Percentiles rank a stretch among this genome's conserved stretches.
Conservation (phyloP, 2,329 filamentous ascomycete genomes). For the Berkeleyomyces basicola region DNA sequence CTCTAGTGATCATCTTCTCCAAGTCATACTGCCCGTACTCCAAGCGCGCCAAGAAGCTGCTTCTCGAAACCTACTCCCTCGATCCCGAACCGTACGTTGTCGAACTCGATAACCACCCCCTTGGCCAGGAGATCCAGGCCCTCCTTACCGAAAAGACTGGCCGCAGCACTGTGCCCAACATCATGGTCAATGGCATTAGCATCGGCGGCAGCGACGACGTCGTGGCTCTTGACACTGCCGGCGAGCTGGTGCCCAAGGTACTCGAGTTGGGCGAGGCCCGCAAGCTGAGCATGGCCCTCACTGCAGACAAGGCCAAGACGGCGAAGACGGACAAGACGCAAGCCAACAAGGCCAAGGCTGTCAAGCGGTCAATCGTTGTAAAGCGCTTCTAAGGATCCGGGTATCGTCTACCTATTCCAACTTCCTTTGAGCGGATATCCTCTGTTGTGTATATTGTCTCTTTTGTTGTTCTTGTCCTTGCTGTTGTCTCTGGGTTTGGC, state of each 20-base stretch:
- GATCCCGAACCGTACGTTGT: constrained; percentile 71
- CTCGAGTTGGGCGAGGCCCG: constrained; percentile 46
- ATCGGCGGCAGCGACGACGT: constrained; percentile 87
- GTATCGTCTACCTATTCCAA: neutral
- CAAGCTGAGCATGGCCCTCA: constrained; percentile 12
- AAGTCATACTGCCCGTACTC: constrained; percentile 87
- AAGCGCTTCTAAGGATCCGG: neutral
- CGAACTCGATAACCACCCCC: constrained; percentile 68
- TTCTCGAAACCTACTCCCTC: constrained; percentile 74
- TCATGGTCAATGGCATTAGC: constrained; percentile 73
- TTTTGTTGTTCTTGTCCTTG: neutral
- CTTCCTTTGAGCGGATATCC: neutral
- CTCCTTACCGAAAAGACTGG: constrained; percentile 58
- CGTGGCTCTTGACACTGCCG: constrained; percentile 48
- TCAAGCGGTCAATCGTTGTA: neutral
- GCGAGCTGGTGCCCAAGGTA: constrained; percentile 54
- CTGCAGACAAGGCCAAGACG: neutral
- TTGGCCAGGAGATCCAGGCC: constrained; percentile 57
- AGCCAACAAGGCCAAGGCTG: constrained; percentile 2
- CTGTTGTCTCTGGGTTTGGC: neutral
- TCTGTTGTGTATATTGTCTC: constrained; percentile 1
- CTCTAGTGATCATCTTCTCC: constrained; percentile 79
- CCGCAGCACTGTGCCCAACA: constrained; percentile 75
- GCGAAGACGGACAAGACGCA: neutral
- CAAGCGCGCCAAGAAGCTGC: constrained; percentile 65